These are phyloP conservation scores for Apiosordaria backusii DNA, from an alignment of 495 filamentous ascomycete genomes.

Conservation along the genomic window DNA sequence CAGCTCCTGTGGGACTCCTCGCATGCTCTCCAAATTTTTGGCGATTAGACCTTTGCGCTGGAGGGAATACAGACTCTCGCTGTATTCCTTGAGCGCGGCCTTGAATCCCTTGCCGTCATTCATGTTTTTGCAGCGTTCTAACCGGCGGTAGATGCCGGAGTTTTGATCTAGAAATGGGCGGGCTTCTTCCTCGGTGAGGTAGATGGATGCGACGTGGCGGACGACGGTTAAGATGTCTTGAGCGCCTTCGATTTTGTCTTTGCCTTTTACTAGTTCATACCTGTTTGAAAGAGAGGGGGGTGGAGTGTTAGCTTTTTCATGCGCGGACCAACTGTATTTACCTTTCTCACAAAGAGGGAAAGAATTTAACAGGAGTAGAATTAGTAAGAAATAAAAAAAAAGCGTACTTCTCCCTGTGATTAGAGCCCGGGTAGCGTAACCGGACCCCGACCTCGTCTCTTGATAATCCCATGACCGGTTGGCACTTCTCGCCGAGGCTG, in stretches of 20 bases:
- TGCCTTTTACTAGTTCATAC: constrained; percentile 73
- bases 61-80: constrained; percentile 57
- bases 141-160: constrained; percentile 64
- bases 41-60: constrained; percentile 63
- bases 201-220: constrained; percentile 66
- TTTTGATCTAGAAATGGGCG: constrained; percentile 67
- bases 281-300: constrained; percentile 36
- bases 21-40: constrained; percentile 61
- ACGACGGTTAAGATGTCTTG: constrained; percentile 81
- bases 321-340: neutral
- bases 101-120: constrained; percentile 64
- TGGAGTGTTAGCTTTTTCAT: neutral
- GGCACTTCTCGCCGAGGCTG: constrained; percentile 46
- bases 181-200: constrained; percentile 64
- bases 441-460: constrained; percentile 53
- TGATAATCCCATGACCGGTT: constrained; percentile 44
- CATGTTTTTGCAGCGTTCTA: constrained; percentile 62
- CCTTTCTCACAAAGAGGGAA: neutral
- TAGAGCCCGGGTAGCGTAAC: constrained; percentile 70
- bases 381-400: neutral
- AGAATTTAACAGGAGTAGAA: neutral
- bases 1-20: constrained; percentile 62
- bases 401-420: constrained; percentile 63
- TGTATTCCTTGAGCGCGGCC: constrained; percentile 69
- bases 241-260: constrained; percentile 79